Conservation (phyloP, 1,139 yeast species). For the Geotrichum siamense region DNA sequence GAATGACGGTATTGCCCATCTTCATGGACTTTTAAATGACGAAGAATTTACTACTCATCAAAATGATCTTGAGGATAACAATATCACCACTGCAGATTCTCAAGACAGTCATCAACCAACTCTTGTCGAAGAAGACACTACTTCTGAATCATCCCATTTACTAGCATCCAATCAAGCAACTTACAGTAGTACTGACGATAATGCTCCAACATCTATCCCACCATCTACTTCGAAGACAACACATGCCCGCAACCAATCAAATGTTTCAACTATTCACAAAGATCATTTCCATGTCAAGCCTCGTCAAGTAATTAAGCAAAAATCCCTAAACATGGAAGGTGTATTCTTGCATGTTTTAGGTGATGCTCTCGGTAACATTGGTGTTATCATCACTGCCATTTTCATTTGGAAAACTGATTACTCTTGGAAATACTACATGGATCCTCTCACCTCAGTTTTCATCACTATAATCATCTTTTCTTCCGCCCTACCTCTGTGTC, state of each 20-base stretch:
- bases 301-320: constrained; percentile 32
- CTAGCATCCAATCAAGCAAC: constrained; percentile 12
- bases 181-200: constrained; percentile 4
- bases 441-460: constrained; percentile 76
- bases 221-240: background rate
- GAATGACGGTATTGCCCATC: constrained; percentile 14
- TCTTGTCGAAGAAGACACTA: constrained; percentile 5
- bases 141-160: constrained; percentile 13
- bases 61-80: constrained; percentile 13
- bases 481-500: constrained; percentile 84
- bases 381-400: constrained; percentile 83
- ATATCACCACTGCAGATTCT: constrained; percentile 16
- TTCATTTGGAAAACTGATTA: constrained; percentile 91
- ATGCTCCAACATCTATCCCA: background rate
- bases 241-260: constrained; percentile 14
- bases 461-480: constrained; percentile 86
- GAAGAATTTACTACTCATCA: constrained; percentile 12
- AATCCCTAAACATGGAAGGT: constrained; percentile 92
- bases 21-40: constrained; percentile 21
- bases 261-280: constrained; percentile 26
- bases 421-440: constrained; percentile 79
- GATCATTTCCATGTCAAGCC: constrained; percentile 38
- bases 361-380: constrained; percentile 91
- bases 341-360: constrained; percentile 93
- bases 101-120: constrained; percentile 11